Base-by-base conservation (phyloP, 108 stramenopile species). In the Chaetoceros tenuissimus region DNA sequence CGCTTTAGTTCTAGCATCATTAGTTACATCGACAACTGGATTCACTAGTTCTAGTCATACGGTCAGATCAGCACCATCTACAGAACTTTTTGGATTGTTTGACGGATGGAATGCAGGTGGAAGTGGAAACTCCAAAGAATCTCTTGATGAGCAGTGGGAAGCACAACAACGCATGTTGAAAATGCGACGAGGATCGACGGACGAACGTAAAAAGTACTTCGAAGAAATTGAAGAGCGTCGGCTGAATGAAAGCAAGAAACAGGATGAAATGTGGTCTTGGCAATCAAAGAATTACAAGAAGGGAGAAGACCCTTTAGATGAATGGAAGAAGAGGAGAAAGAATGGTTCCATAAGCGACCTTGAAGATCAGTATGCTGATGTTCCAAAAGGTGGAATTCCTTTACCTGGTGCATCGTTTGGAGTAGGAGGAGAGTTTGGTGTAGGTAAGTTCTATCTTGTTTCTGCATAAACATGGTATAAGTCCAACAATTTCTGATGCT, bases 381-480 rank as follows among this genome's bases (percentile, higher is more conserved):
- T 80, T 8, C 74, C 84, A 53, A 71, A 85, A 60, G 93, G 93
- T 10, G 93, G 93, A 21, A 90, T 94, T 65, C 89, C 93, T 10
- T 7, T 94, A 2, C 93, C 93, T 7, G 61, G 57, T 53, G 81
- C 93, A 21, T 79, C 78, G 28, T 95, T 95, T 66, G 94, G 89
- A 21, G 88, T 92, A 3, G 89, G 89, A 18, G 92, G 92, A 40
- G 92, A 94, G 69, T 89, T 90, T 51, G 92, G 92, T 24, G 87
- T 88, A 5, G 86, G 85, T 3, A 8, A 48, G 17, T 21, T 51
- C 3, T 5, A 23, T 25, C 8, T 31, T n/a, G n/a, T n/a, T n/a
- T n/a, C n/a, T n/a, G n/a, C n/a, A n/a, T n/a, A n/a, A n/a, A n/a
- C n/a, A n/a, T n/a, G n/a, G n/a, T n/a, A n/a, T 25, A 13, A 48